Conservation (phyloP, 352 stramenopile genomes). For the Phytophthora citricola region DNA sequence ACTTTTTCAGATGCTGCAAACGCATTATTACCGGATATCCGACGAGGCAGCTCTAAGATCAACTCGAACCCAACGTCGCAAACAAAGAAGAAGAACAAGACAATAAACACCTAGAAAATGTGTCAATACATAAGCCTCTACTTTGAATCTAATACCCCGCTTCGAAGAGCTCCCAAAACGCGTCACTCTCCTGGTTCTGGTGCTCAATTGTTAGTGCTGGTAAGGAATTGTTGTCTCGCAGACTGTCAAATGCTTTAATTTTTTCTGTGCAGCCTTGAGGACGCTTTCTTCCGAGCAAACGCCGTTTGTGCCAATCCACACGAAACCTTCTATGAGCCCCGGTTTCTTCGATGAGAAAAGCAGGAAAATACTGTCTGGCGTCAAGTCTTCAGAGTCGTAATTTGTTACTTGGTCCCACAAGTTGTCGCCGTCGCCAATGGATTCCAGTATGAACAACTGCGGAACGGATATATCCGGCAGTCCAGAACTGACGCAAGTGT, state of each 20-base stretch:
- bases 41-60: slow-evolving; percentile 8
- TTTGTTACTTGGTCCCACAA: slow-evolving; percentile 64
- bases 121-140: slow-evolving; percentile 1
- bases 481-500: background rate
- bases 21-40: slow-evolving; percentile 46
- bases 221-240: background rate
- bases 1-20: slow-evolving; percentile 75
- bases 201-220: slow-evolving; percentile 27
- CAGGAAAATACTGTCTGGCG: slow-evolving; percentile 39
- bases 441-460: slow-evolving; percentile 52
- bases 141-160: slow-evolving; percentile 52
- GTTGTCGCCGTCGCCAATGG: slow-evolving; percentile 2
- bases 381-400: slow-evolving; percentile 71
- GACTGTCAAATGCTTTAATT: slow-evolving; percentile 8
- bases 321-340: slow-evolving; percentile 16
- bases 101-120: slow-evolving; percentile 17
- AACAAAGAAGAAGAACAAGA: slow-evolving; percentile 23
- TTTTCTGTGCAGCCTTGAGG: slow-evolving; percentile 26
- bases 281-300: slow-evolving; percentile 13
- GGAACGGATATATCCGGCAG: slow-evolving; percentile 9
- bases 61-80: slow-evolving; percentile 22
- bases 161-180: slow-evolving; percentile 72
- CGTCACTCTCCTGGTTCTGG: slow-evolving; percentile 52
- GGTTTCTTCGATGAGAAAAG: slow-evolving; percentile 26
- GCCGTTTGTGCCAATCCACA: slow-evolving; percentile 51